Base-by-base conservation (phyloP, 768 basidiomycete genomes). In the Chlorophyllum brunneum region DNA sequence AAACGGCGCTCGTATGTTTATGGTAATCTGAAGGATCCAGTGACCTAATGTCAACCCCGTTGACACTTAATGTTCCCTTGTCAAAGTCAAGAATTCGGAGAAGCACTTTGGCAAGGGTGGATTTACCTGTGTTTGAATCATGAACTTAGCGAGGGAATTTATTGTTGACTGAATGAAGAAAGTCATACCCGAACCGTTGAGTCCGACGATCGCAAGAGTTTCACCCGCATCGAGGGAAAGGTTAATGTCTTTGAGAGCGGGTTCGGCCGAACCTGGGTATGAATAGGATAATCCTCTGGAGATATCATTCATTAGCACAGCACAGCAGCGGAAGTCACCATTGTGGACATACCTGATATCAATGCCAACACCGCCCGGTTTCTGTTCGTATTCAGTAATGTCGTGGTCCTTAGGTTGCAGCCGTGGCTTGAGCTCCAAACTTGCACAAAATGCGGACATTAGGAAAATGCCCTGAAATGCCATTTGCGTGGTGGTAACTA, bases 391-490 rank as follows among this genome's bases (percentile, higher is more conserved):
- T 26, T 63, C 67, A 34, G 77, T 68, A 22, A 64, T 61, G 42
- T 82, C 76, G 44, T 82, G 78, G 23, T 78, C 70, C 46, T 67
- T 68, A 27, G 88, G 88, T 56, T 85, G 80, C 33, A 92, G 65
- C 57, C 76, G 76, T 23, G 87, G 87, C 57, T 81, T 79, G 55
- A 92, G 68, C 57, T 79, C 76, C 73, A 82, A 83, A 42, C 86
- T 85, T 39, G 88, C 88, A 60, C 81, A 83, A 63, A 92, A 94
- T 5, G 92, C 90, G 42, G 85, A 86, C 82, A 93, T 86, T 54
- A 91, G 73, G 70, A 95, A 94, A 44, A 93, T 77, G 27, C 83
- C 81, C 65, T 95, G 91, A 60, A 86, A 92, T n/a, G 83, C 82
- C 82, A 86, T 83, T 52, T 80, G 81, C 22, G 76, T 64, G 4